These are phyloP conservation scores for Elsinoe perseae DNA, from an alignment of 2,329 filamentous ascomycete species.

Conservation along the genomic window DNA sequence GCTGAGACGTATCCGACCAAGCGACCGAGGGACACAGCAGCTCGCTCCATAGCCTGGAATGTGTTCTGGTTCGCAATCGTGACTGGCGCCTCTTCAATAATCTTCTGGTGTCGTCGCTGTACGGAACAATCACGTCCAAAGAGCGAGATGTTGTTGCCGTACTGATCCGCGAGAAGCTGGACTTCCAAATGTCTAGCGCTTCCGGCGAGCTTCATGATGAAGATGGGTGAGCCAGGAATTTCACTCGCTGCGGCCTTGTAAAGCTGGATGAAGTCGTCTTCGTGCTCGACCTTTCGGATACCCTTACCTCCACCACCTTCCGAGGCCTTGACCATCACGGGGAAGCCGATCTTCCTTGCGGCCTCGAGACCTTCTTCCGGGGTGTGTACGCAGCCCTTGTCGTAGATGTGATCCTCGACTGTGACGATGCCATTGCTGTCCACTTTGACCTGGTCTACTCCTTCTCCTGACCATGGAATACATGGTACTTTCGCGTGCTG, in stretches of 20 bases:
- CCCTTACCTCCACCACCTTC: conserved; percentile 98
- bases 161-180: conserved; percentile 94
- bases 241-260: conserved; percentile 97
- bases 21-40: conserved; percentile 84
- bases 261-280: conserved; percentile 74
- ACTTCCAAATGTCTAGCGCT: conserved; percentile 96
- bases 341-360: conserved; percentile 88
- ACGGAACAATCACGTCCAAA: conserved; percentile 99
- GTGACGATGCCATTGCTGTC: conserved; percentile 85
- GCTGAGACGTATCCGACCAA: conserved; percentile 98
- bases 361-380: conserved; percentile 83
- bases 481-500: conserved; percentile 94
- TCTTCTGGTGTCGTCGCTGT: conserved; percentile 97
- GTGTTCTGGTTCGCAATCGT: conserved; percentile 85
- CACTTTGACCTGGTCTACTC: conserved; percentile 71
- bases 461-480: conserved; percentile 98
- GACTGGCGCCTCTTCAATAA: conserved; percentile 97
- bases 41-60: conserved; percentile 94
- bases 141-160: conserved; percentile 98
- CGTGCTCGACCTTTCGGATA: conserved; percentile 86
- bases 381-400: conserved; percentile 81
- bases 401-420: conserved; percentile 75
- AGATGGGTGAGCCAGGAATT: conserved; percentile 97
- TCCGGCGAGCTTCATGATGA: conserved; percentile 99
- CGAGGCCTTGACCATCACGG: conserved; percentile 99